Percentiles rank a stretch among this genome's conserved stretches.
These are phyloP conservation scores for Eutrema heterophyllum DNA, from an alignment of 345 rosid species.

Conservation along the genomic window DNA sequence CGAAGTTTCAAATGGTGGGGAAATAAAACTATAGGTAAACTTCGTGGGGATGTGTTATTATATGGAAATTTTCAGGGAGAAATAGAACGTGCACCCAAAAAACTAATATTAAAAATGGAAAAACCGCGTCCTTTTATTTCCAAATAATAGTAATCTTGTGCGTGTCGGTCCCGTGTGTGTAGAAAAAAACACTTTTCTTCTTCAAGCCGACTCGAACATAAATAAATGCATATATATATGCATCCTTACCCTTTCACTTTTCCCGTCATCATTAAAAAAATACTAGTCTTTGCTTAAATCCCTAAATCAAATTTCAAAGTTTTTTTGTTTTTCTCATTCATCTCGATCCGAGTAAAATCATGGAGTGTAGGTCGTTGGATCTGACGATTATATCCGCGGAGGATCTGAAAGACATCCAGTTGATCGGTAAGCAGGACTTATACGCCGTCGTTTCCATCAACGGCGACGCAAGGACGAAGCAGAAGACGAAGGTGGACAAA, in stretches of 20 bases:
- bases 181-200: not conserved
- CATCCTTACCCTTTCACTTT: not conserved
- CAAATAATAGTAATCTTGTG: not conserved
- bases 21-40: too few species aligned
- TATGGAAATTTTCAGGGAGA: too few species aligned
- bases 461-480: conserved; percentile 40
- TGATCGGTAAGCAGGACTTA: conserved; percentile 57
- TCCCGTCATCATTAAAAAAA: not conserved
- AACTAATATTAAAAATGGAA: too few species aligned
- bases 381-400: conserved; percentile 47
- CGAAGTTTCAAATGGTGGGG: too few species aligned
- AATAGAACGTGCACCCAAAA: too few species aligned
- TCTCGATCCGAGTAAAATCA: conserved; percentile 8
- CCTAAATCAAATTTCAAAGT: not conserved
- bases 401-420: conserved; percentile 49
- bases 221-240: not conserved
- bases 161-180: conserved; percentile 23
- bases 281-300: not conserved
- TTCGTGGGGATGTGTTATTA: too few species aligned
- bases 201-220: not conserved
- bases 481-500: conserved; percentile 47
- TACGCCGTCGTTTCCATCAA: conserved; percentile 50
- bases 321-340: not conserved
- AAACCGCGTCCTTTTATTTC: conserved; percentile 8
- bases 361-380: conserved; percentile 57